These are phyloP conservation scores for Pythium rhizo-oryzae DNA, from an alignment of 352 stramenopile species.

Conservation along the genomic window DNA sequence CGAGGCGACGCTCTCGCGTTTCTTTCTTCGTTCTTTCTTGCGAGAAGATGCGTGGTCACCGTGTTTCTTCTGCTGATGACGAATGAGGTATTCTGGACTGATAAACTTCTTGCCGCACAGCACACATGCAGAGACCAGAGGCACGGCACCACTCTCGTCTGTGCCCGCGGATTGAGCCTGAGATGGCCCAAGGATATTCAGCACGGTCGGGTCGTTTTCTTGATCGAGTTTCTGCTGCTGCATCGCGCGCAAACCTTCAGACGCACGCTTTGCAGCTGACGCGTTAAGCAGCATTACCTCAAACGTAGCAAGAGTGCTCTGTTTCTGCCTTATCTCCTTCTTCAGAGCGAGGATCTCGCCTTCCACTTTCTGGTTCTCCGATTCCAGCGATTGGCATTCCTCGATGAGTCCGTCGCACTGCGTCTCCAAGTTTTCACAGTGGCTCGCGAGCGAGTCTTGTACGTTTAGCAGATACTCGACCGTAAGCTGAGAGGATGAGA, in stretches of 20 bases:
- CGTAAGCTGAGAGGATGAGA: slow-evolving; percentile 73
- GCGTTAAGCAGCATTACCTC: slow-evolving; percentile 80
- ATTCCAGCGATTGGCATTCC: slow-evolving; percentile 66
- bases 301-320: slow-evolving; percentile 80
- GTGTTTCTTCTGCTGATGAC: slow-evolving; percentile 70
- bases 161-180: not conserved
- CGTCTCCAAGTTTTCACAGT: slow-evolving; percentile 64
- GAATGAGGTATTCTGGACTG: slow-evolving; percentile 69
- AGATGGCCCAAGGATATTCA: slow-evolving; percentile 7
- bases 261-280: slow-evolving; percentile 32
- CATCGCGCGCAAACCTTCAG: not conserved
- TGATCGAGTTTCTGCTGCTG: slow-evolving; percentile 13
- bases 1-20: slow-evolving; percentile 15
- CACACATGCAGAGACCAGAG: slow-evolving; percentile 42
- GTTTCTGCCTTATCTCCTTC: slow-evolving; percentile 79
- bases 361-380: slow-evolving; percentile 64
- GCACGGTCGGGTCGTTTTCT: slow-evolving; percentile 24
- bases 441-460: slow-evolving; percentile 75
- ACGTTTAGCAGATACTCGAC: slow-evolving; percentile 86
- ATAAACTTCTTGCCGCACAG: slow-evolving; percentile 81
- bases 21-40: slow-evolving; percentile 32
- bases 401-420: slow-evolving; percentile 65
- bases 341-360: slow-evolving; percentile 62
- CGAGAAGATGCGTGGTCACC: slow-evolving; percentile 9
- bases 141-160: slow-evolving; percentile 45